These are phyloP conservation scores for Sorghum bicolor DNA, from an alignment of 176 grass and related monocot genomes.

Conservation along the genomic window Sorghum_bicolor_NCBIv3 NC_012870.2:57202001-57202500, in stretches of 20 bases:
- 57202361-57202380: slow-evolving; percentile 62
- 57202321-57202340: not conserved
- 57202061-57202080: not conserved
- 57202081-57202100: slow-evolving; percentile 29
- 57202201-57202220: not conserved
- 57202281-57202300: not conserved
- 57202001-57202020: not conserved
- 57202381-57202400: slow-evolving; percentile 62
- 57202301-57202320: not conserved
- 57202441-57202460: slow-evolving; percentile 36
- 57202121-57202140: slow-evolving; percentile 25
- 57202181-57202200: not conserved
- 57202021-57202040: not conserved
- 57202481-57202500: slow-evolving; percentile 15
- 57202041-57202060: not conserved
- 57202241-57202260: not conserved
- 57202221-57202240: not conserved
- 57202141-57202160: slow-evolving; percentile 12
- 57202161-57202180: not conserved
- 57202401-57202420: slow-evolving; percentile 35
- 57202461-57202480: slow-evolving; percentile 23
- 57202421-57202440: slow-evolving; percentile 52
- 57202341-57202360: not conserved
- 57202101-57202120: slow-evolving; percentile 2
- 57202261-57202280: not conserved